Evolutionary conservation across 2,329 filamentous ascomycete species (phyloP), one percentile per base, ranked within the genome.

Genomic region (Ilyonectria robusta): DNA sequence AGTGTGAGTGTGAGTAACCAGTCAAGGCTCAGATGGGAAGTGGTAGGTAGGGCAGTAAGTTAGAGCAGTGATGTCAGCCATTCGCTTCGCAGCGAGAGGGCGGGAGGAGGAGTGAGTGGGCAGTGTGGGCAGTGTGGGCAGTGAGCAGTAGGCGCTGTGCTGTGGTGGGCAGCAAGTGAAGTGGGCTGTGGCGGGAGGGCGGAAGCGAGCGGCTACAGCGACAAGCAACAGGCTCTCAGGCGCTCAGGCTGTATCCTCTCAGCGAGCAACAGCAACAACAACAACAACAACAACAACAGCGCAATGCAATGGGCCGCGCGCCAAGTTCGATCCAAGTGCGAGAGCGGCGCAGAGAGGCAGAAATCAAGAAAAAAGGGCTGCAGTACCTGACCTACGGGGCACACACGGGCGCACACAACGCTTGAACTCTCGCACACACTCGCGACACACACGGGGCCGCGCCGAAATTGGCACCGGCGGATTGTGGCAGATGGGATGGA

Each of bases 191-290:
- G 55, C 55, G 37, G 26, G 40, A 58, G 31, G 59, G 44, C 47
- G 53, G 66, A 69, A 72, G 70, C 65, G 70, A 71, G 70, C 71
- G 71, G 71, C 70, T 72, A 65, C 61, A 55, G 59, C 55, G 63
- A 48, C 54, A 62, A 59, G 59, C 59, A 69, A 67, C 69, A 46
- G 19, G 62, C 23, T 26, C 26, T 26, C 26, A 46, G 19, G 62
- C 23, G 5, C 26, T 26, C 26, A 40, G 37, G 17, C 37, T 40
- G 13, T 6, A 40, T 15, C 37, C 37, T 15, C 37, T 40, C 40
- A 42, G n/a, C 17, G 47, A 51, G 29, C 9, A 51, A 10, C 19
- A 51, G 5, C 19, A 4, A 23, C 44, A 40, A 11, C 6, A 17
- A 17, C 15, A 33, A 29, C 9, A 35, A 10, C 19, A 23, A 23